Evolutionary conservation across 78 protist species (phyloP).

Genomic region (Dictyostelium firmibasis): DNA sequence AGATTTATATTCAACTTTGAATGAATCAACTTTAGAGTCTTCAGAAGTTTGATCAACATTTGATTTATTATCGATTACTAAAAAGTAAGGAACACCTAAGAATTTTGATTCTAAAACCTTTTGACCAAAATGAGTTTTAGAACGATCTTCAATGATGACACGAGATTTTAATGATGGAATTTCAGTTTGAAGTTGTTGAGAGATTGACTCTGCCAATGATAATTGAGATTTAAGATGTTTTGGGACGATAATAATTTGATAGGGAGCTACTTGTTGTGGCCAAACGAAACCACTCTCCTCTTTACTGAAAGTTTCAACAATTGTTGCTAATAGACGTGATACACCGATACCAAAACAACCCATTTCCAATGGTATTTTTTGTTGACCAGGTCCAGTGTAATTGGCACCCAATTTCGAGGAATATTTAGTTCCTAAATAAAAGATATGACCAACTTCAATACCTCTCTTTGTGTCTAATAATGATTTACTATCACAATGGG

Average conservation of each 20-base stretch:
- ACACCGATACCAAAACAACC: constrained; percentile 85
- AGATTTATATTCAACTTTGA: constrained; percentile 2
- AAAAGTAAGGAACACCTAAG: constrained; percentile 33
- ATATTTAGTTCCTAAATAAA: constrained; percentile 76
- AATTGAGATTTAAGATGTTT: background rate
- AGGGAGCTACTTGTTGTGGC: constrained; percentile 71
- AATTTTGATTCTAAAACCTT: constrained; percentile 28
- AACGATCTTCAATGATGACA: constrained; percentile 24
- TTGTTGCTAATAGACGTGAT: constrained; percentile 68
- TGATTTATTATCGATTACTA: background rate
- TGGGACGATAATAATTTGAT: constrained; percentile 46
- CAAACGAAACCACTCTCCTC: constrained; percentile 17
- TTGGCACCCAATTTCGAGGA: constrained; percentile 1
- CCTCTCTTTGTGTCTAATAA: constrained; percentile 3
- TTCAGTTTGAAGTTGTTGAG: background rate
- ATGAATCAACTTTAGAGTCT: background rate
- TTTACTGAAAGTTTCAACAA: constrained; percentile 38
- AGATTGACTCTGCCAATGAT: background rate
- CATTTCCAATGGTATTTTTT: constrained; percentile 58
- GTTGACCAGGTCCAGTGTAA: background rate
- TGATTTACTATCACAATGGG: background rate
- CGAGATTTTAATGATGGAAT: constrained; percentile 5
- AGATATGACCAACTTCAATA: constrained; percentile 84
- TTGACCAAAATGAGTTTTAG: background rate
- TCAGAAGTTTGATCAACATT: background rate